Evolutionary conservation across 2,329 filamentous ascomycete species (phyloP).

Genomic region (Rhytidhysteron rufulum): DNA sequence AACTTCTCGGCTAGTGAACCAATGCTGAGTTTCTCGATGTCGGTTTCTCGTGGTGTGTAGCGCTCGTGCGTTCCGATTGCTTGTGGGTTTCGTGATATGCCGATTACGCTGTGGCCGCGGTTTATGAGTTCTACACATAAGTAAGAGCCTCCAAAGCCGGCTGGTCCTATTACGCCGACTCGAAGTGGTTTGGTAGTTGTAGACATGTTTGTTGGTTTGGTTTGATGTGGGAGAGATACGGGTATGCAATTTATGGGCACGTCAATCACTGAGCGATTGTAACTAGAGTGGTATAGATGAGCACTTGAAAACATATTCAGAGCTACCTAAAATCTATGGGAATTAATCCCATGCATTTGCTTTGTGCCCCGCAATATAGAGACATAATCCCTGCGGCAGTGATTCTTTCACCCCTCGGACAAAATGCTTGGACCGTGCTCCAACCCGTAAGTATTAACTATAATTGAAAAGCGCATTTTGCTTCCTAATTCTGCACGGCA

Average conservation of each 20-base stretch:
- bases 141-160: constrained; percentile 33
- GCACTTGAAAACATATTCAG: too few relatives aligned
- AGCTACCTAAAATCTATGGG: background rate
- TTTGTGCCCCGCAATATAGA: constrained; percentile 6
- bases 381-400: background rate
- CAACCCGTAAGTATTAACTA: too few relatives aligned
- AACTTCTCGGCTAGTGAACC: constrained; percentile 23
- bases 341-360: background rate
- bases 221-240: background rate
- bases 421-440: too few relatives aligned
- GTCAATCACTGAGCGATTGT: too few relatives aligned
- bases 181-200: constrained; percentile 10
- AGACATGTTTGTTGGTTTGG: constrained; percentile 4
- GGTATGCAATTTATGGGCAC: too few relatives aligned
- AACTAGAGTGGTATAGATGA: background rate
- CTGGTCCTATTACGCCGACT: constrained; percentile 30
- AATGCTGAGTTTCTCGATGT: constrained; percentile 22
- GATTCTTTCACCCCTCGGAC: background rate
- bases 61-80: constrained; percentile 27
- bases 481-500: too few relatives aligned
- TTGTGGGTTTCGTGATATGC: constrained; percentile 29
- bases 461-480: too few relatives aligned
- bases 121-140: constrained; percentile 29
- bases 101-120: constrained; percentile 30
- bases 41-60: constrained; percentile 23